Percentiles rank a stretch among this genome's conserved stretches.
These are phyloP conservation scores for Annulohypoxylon maeteangense DNA, from an alignment of 495 filamentous ascomycete species.

Conservation along the genomic window DNA sequence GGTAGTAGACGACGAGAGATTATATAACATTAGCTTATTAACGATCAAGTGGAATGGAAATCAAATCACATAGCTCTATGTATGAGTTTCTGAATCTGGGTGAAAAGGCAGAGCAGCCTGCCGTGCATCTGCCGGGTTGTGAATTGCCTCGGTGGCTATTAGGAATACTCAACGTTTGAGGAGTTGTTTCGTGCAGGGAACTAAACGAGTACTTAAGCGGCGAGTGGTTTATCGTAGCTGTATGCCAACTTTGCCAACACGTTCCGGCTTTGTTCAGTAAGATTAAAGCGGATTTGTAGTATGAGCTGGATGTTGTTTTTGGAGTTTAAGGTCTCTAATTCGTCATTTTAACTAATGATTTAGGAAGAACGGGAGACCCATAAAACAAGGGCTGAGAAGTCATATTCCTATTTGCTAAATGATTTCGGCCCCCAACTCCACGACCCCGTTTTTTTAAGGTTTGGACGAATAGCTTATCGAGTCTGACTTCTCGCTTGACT, in stretches of 20 bases:
- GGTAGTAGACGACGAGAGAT: neutral
- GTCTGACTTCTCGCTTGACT: neutral
- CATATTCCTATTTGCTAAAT: neutral
- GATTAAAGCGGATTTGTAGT: neutral
- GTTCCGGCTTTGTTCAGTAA: constrained; percentile 18
- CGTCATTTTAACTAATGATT: too few species aligned
- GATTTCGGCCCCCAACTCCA: constrained; percentile 24
- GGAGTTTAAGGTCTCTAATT: too few species aligned
- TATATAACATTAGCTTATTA: neutral
- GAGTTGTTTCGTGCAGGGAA: constrained; percentile 24
- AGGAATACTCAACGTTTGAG: too few species aligned
- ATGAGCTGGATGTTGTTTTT: too few species aligned
- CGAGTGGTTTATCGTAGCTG: constrained; percentile 32
- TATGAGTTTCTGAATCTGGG: too few species aligned
- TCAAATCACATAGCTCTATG: too few species aligned
- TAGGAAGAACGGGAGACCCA: neutral
- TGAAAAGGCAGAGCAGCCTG: constrained; percentile 34
- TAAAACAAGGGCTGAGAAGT: constrained; percentile 6
- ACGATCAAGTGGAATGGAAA: neutral
- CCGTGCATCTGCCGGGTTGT: constrained; percentile 26
- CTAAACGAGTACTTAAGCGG: constrained; percentile 22
- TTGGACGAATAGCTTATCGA: neutral
- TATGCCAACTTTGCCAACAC: constrained; percentile 39
- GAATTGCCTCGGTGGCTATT: constrained; percentile 65
- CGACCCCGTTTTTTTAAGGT: neutral